These are phyloP conservation scores for Lasiodiplodia sp. DNA, from an alignment of 2,329 filamentous ascomycete species.

Conservation along the genomic window DNA sequence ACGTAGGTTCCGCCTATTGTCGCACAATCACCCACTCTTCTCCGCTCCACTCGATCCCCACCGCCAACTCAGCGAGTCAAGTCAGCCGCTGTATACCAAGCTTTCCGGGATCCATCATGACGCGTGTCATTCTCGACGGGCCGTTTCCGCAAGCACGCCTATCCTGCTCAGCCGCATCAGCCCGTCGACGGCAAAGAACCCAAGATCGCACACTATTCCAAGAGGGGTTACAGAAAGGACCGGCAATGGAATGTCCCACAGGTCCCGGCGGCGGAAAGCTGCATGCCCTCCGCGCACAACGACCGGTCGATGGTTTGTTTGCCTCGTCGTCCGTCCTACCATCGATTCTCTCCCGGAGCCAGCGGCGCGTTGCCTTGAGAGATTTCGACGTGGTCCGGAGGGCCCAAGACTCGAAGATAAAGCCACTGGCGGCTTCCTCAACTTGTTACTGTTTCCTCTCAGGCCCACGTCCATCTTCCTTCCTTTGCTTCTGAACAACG, in stretches of 20 bases:
- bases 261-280: neutral
- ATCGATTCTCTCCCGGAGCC: neutral
- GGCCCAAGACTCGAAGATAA: neutral
- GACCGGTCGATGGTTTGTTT: neutral
- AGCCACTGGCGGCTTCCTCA: neutral
- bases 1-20: neutral
- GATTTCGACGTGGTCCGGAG: neutral
- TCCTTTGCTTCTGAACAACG: neutral
- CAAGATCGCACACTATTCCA: neutral
- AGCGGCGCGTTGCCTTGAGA: neutral
- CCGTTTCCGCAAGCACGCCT: neutral
- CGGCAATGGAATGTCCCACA: neutral
- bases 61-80: neutral
- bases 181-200: neutral
- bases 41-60: neutral
- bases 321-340: neutral
- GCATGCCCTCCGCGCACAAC: neutral
- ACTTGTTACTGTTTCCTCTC: neutral
- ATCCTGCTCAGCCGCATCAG: neutral
- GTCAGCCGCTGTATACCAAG: neutral
- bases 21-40: neutral
- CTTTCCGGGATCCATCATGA: neutral
- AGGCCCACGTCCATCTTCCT: neutral
- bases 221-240: neutral
- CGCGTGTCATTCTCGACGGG: neutral